Base-by-base conservation (phyloP, 768 basidiomycete genomes). In the Rhizopogon sp. region DNA sequence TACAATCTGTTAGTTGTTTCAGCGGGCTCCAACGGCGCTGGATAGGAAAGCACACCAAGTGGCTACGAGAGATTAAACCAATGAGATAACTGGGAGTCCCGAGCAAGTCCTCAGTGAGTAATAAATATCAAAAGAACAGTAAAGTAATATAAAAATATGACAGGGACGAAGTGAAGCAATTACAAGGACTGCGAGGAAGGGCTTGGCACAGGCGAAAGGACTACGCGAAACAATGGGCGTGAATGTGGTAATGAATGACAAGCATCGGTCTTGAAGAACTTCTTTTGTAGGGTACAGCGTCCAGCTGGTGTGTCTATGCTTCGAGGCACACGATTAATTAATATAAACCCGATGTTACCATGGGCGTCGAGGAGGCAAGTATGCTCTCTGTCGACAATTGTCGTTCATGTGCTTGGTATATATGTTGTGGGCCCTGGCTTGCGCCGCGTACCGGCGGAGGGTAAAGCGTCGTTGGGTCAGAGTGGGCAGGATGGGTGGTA, bases 371-470 rank as follows among this genome's bases (percentile, higher is more conserved):
- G 28, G 64, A n/a, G 42, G 52, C 49, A 17, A 67, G 53, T 53
- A 69, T 53, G 35, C 60, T 63, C 6, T 71, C 64, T 2, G 66
- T 61, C 10, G 68, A 70, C 17, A 62, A 31, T 1, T 70, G 58
- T 22, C 62, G 69, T 5, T 53, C 62, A 35, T 69, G 65, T 28
- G 16, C 13, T 11, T 52, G 40, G 20, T 58, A 52, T 10, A 28
- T 22, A 20, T 42, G 62, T 7, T 42, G 62, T 7, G 59, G 60
- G 29, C 59, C 47, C 31, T 73, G 70, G 9, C 71, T 73, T 5
- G 70, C 72, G 3, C 66, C 68, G 29, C 74, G 70, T 28, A 73
- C 73, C 11, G 73, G 59, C 2, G 65, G 65, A 4, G 75, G 77
- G 58, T 75, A 71, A 33, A 71, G 53, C 65, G 68, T 64, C 14